Conservation (phyloP, 352 stramenopile genomes). For the Globisporangium echinulatum region DNA sequence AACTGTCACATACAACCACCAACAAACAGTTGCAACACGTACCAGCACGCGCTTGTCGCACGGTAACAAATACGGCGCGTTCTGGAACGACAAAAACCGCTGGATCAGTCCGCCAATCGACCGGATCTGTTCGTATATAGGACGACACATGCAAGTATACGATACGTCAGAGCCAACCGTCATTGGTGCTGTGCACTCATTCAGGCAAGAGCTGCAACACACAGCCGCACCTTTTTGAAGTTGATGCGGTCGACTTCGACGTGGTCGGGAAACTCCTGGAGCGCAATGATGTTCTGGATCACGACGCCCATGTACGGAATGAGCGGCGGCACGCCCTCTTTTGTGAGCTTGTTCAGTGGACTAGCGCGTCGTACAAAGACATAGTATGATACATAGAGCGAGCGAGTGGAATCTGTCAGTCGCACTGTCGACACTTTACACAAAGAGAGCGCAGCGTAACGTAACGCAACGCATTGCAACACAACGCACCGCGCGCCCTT, state of each 20-base stretch:
- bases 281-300: constrained; percentile 78
- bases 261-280: constrained; percentile 78
- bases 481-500: constrained; percentile 52
- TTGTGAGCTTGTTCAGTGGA: constrained; percentile 74
- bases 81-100: constrained; percentile 56
- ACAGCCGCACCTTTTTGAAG: constrained; percentile 65
- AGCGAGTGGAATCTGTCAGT: neutral
- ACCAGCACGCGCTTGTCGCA: constrained; percentile 80
- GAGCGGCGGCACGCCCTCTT: constrained; percentile 55
- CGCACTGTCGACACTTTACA: no score
- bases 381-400: neutral
- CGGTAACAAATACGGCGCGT: constrained; percentile 71
- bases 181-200: no score
- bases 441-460: no score
- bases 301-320: constrained; percentile 84
- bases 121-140: constrained; percentile 35
- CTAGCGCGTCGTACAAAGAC: constrained; percentile 9
- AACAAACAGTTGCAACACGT: constrained; percentile 11
- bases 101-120: constrained; percentile 58
- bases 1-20: no score
- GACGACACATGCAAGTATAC: neutral
- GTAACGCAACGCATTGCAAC: no score
- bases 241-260: constrained; percentile 79
- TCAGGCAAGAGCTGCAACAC: neutral
- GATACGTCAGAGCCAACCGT: neutral